phyloP scores from a whole-genome alignment of 202 grass and related monocot species.

The Cymbopogon flexuosus region DNA sequence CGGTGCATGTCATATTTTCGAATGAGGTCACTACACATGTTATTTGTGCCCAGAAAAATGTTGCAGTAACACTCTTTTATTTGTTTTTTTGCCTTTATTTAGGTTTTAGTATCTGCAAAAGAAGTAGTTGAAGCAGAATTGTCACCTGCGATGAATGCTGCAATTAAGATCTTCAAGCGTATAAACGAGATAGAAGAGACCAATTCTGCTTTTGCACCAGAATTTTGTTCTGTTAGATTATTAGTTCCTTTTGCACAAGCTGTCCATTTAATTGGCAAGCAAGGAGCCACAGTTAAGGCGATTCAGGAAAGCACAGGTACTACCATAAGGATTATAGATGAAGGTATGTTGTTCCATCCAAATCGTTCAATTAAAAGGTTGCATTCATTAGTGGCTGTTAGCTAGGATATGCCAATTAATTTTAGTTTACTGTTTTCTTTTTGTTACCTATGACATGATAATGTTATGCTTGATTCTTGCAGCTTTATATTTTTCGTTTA shows the following conservation, averaged over 20 bases:
- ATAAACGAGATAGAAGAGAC: conserved; percentile 47
- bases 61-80: not conserved
- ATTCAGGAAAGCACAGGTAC: conserved; percentile 55
- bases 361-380: not conserved
- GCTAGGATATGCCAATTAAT: not conserved
- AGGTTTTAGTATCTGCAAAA: conserved; percentile 75
- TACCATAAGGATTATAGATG: conserved; percentile 44
- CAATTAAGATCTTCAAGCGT: conserved; percentile 63
- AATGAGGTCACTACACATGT: not conserved
- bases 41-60: not conserved
- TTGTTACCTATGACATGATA: not conserved
- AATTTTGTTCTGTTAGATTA: conserved; percentile 52
- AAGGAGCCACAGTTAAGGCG: conserved; percentile 52
- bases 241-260: conserved; percentile 62
- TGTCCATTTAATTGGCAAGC: conserved; percentile 68
- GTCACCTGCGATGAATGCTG: conserved; percentile 66
- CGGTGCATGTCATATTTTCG: not conserved
- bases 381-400: not conserved
- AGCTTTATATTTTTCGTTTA: not conserved
- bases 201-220: conserved; percentile 31
- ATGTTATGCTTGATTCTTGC: not conserved
- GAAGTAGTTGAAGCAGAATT: conserved; percentile 64
- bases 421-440: not conserved
- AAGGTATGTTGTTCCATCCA: conserved; percentile 36
- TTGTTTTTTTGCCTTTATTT: conserved; percentile 2